Evolutionary conservation across 805 yeast species (phyloP), one percentile per base, ranked within the genome.

Genomic region (Candida arabinofermentans): DNA sequence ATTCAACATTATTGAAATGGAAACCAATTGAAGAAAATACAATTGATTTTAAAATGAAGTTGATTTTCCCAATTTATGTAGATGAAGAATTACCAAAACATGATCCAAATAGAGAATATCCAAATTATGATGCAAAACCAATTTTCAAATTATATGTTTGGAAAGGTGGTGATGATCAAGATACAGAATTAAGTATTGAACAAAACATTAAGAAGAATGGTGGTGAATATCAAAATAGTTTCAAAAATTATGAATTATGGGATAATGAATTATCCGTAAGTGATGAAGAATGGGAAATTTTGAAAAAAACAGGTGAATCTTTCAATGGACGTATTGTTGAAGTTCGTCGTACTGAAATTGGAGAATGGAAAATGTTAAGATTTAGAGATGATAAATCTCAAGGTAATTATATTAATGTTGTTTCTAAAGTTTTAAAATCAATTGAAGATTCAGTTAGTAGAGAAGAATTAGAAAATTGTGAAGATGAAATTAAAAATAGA

Each of bases 11-110:
- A 37, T 66, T 93, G 41, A 93, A 95, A 64, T 93, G 99, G 99
- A 93, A 93, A 58, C 98, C 99, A 2, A 87, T 95, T 10, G 86
- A 86, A 48, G 99, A 91, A 62, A 95, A 93, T 54, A 84, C 97
- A 0, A 78, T 95, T 34, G 99, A 93, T 64, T 93, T 87, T 64
- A 81, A 81, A 58, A 62, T 93, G 45, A 71, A 72, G 26, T 62
- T 88, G 44, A 72, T 73, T 27, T 86, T 86, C 53, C 77, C 80
- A 14, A 51, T 63, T 8, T 79, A 51, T 51, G 73, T 73, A 35
- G 91, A 85, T 58, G 75, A 75, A 5, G 86, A 81, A 41, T 66
- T 83, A 54, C 80, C 79, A 33, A 77, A 78, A 32, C 77, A 79
- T 46, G 83, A 81, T 58, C 81, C 85, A 1, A 81, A 77, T 46